phyloP scores from a whole-genome alignment of 208 protist species.

The Acanthamoeba healyi region DNA sequence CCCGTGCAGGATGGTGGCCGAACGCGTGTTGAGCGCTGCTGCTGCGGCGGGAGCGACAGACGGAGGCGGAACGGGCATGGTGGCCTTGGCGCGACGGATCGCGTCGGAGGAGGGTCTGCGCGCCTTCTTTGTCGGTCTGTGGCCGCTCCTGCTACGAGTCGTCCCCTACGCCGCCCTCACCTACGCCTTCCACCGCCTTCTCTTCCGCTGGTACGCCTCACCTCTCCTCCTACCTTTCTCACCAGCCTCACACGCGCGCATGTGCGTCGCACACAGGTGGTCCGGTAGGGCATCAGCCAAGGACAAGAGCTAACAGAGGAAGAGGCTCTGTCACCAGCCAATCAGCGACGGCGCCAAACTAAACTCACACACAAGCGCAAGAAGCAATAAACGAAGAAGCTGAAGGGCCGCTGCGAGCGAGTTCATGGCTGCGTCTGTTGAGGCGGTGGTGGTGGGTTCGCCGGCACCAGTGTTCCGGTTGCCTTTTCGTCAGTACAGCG shows the following conservation, averaged over 20 bases:
- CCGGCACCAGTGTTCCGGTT: background rate
- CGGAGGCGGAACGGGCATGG: background rate
- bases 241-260: too few relatives aligned
- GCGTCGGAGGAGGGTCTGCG: background rate
- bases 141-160: conserved; percentile 8
- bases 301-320: too few relatives aligned
- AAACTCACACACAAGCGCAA: too few relatives aligned
- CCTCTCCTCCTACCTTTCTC: background rate
- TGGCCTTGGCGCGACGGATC: background rate
- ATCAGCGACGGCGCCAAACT: too few relatives aligned
- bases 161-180: background rate
- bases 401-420: too few relatives aligned
- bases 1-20: background rate
- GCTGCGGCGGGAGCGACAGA: background rate
- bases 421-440: background rate
- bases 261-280: background rate
- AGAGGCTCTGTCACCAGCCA: too few relatives aligned
- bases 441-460: background rate
- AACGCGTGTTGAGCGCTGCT: background rate
- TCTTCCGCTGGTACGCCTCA: background rate
- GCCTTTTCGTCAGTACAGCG: background rate
- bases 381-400: background rate
- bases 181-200: background rate
- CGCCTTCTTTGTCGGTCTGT: background rate
- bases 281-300: too few relatives aligned